Evolutionary conservation across 179 eudicot genomes (phyloP), one percentile per base, ranked within the genome.

Genomic region (Patellifolia procumbens): DNA sequence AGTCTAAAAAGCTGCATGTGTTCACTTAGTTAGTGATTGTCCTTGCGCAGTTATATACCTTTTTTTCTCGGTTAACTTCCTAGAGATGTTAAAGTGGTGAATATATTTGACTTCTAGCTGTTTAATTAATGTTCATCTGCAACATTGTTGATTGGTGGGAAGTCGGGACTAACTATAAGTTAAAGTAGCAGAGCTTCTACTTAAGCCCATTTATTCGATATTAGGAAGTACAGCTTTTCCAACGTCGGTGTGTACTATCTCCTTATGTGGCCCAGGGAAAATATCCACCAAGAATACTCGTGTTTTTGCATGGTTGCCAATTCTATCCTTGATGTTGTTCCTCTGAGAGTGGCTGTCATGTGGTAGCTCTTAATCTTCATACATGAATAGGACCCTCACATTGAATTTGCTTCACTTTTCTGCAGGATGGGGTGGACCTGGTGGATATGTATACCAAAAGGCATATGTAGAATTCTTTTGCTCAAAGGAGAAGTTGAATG

Each of bases 371-470:
- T 26, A 5, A 10, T 11, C 11, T 24, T 45, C 5, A 0, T 26
- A 48, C n/a, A 15, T 5, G 34, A 68, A 67, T 67, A 16, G 28
- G 65, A 42, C 26, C 5, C 37, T 67, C 42, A 7, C 35, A 0
- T 39, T 39, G 20, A 32, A 15, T 52, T 43, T 52, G 35, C 28
- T 17, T 7, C 69, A n/a, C n/a, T n/a, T 63, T 39, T 73, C 63
- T 83, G 76, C 87, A 94, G 98, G 98, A 82, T 94, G 98, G 98
- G 98, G 98, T 43, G 94, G 96, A 5, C 81, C 93, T 9, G 94
- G 91, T 73, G 98, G 98, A 68, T 92, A 88, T 68, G 97, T 92
- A 15, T 94, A 94, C 80, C 98, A 94, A 87, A 94, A 94, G 84
- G 97, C 98, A 0, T 94, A 94, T 52, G 81, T 92, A 55, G 98